A percentile compares a stretch with the other conserved stretches of the same genome.
Conservation (phyloP, 2,329 filamentous ascomycete genomes). For the Aspergillus alliaceus region DNA sequence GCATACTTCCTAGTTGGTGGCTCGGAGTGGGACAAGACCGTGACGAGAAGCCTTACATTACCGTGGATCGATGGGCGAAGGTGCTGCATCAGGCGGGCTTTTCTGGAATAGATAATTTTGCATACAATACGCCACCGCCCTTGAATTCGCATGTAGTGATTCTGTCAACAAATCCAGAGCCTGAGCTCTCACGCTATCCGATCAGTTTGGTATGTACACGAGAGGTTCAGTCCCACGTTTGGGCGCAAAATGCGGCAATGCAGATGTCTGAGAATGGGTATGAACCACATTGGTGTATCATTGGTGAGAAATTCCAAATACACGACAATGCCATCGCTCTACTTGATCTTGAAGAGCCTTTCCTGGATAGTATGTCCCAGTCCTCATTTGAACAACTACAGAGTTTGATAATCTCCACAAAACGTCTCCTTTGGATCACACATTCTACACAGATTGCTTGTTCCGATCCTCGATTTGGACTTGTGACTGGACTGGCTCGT, state of each 20-base stretch:
- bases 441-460: constrained; percentile 16
- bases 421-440: constrained; percentile 20
- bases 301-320: neutral
- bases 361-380: constrained; percentile 3
- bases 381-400: neutral
- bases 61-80: constrained; percentile 24
- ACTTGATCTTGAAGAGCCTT: constrained; percentile 10
- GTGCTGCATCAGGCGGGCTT: constrained; percentile 34
- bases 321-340: constrained; percentile 4
- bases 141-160: constrained; percentile 5
- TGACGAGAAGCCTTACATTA: constrained; percentile 23
- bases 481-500: constrained; percentile 19
- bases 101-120: constrained; percentile 24
- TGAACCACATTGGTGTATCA: neutral
- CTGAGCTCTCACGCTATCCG: neutral
- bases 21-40: constrained; percentile 26
- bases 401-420: neutral
- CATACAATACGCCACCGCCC: constrained; percentile 16
- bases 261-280: neutral
- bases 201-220: neutral
- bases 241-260: neutral
- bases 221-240: neutral
- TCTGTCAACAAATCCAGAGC: neutral
- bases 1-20: constrained; percentile 33
- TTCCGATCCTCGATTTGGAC: constrained; percentile 20